Evolutionary conservation across 108 stramenopile species (phyloP), one percentile per base, ranked within the genome.

Genomic region (Fragilariopsis cylindrus): DNA sequence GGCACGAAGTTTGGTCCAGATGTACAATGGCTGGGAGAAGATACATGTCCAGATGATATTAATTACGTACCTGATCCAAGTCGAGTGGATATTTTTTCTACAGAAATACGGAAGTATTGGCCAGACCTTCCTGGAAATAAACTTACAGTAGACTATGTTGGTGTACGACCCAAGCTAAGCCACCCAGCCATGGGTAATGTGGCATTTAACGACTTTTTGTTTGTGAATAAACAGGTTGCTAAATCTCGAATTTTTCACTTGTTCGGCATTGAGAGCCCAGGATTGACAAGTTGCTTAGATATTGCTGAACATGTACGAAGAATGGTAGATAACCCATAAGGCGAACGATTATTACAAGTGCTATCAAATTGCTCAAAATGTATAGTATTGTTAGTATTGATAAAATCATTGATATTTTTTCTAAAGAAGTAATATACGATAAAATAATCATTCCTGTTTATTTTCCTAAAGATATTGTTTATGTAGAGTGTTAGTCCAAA

Each of bases 181-280:
- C 90, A 95, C 83, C 94, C 94, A 48, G 50, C 79, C 9, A 4
- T 80, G 15, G 19, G 4, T 42, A 45, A 4, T 49, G 48, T 68
- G 13, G 56, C 39, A 30, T 79, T 76, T 57, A 69, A 69, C 21
- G 94, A 95, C 76, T 95, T 95, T 83, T 63, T 77, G 7, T 89
- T 92, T 72, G 50, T 87, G 54, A 41, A 63, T n/a, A 63, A 63
- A 63, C 43, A 3, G 5, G 7, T 63, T 63, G 42, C 62, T n/a
- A 63, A 43, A 41, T 43, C 62, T 44, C 62, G 43, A 63, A 41
- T 63, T 8, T 63, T 63, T n/a, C 82, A 90, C 73, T 79, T 95
- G 74, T 82, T 92, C 21, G 94, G 94, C 12, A 91, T 95, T 2
- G 94, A 95, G 57, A 90, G 89, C 74, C 94, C 94, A 21, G 94